A percentile compares a stretch with the other conserved stretches of the same genome.
These are phyloP conservation scores for Geotrichum citri-aurantii DNA, from an alignment of 1,139 yeast species.

Conservation along the genomic window DNA sequence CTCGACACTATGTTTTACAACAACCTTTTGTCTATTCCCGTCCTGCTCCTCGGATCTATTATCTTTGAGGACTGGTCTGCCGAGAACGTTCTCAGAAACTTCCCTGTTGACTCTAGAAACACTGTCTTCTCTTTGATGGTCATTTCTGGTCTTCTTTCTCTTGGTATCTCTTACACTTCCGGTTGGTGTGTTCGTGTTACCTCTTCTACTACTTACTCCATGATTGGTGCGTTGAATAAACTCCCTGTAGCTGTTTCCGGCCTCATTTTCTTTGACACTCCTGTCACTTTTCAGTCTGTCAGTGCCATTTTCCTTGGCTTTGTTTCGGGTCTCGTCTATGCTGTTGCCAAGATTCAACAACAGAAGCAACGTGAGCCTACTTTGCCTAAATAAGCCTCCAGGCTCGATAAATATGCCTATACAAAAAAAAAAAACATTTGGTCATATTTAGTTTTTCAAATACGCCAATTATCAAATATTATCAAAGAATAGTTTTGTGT, in stretches of 20 bases:
- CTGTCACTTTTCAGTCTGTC: conserved; percentile 87
- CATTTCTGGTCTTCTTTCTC: conserved; percentile 87
- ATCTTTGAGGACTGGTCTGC: conserved; percentile 90
- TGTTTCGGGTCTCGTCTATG: conserved; percentile 89
- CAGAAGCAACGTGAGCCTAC: conserved; percentile 41
- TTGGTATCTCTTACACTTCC: conserved; percentile 95
- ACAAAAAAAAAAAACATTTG: not conserved
- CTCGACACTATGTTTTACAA: conserved; percentile 98
- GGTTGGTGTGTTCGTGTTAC: conserved; percentile 99
- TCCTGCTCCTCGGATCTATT: conserved; percentile 67
- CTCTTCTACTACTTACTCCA: conserved; percentile 93
- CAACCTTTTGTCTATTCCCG: conserved; percentile 87
- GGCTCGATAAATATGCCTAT: not conserved
- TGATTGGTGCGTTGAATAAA: conserved; percentile 99
- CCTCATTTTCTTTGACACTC: conserved; percentile 86
- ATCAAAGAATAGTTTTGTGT: not conserved
- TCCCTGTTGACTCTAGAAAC: conserved; percentile 64
- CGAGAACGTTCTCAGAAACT: conserved; percentile 64
- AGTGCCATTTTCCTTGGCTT: conserved; percentile 89
- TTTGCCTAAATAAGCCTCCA: conserved; percentile 28
- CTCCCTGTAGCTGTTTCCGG: conserved; percentile 96
- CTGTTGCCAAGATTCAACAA: conserved; percentile 84
- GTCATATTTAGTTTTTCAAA: not conserved
- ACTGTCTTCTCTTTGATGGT: conserved; percentile 76
- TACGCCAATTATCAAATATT: not conserved